Evolutionary conservation across 192 early-diverging fungal genomes (phyloP).

Genomic region (Umbelopsis ramanniana): DNA sequence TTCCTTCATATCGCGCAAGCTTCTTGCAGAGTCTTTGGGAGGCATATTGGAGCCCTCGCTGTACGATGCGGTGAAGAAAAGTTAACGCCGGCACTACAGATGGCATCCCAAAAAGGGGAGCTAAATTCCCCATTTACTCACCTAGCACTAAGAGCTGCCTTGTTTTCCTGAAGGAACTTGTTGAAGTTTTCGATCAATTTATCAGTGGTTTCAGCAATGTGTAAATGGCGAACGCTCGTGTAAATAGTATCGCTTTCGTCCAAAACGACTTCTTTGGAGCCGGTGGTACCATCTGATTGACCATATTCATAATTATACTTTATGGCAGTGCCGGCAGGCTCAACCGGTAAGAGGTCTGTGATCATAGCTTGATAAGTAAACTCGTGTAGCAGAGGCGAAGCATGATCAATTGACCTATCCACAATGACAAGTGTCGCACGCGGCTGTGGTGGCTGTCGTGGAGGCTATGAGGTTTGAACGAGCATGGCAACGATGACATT

Average conservation of each 20-base stretch:
- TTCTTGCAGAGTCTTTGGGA: constrained; percentile 58
- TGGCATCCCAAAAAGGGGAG: not conserved
- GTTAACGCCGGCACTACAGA: not conserved
- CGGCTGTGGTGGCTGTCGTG: constrained; percentile 47
- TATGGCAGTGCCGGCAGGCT: constrained; percentile 48
- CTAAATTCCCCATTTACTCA: not conserved
- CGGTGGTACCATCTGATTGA: constrained; percentile 45
- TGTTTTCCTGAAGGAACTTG: constrained; percentile 79
- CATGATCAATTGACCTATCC: constrained; percentile 89
- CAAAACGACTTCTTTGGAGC: constrained; percentile 54
- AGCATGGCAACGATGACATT: constrained; percentile 1
- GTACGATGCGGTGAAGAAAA: not conserved
- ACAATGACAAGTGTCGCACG: constrained; percentile 86
- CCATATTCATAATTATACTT: constrained; percentile 63
- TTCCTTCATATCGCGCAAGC: constrained; percentile 84
- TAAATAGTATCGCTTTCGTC: constrained; percentile 85
- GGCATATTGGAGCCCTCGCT: constrained; percentile 1
- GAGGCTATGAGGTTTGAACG: constrained; percentile 33
- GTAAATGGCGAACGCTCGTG: constrained; percentile 74
- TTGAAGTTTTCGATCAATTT: constrained; percentile 74
- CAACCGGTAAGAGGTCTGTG: constrained; percentile 80
- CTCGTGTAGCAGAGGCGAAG: constrained; percentile 92
- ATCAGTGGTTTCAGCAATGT: constrained; percentile 81
- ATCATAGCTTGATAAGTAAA: constrained; percentile 99
- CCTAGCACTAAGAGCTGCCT: constrained; percentile 40